These are phyloP conservation scores for Tylopilus intermedius DNA, from an alignment of 768 basidiomycete genomes.

Conservation along the genomic window DNA sequence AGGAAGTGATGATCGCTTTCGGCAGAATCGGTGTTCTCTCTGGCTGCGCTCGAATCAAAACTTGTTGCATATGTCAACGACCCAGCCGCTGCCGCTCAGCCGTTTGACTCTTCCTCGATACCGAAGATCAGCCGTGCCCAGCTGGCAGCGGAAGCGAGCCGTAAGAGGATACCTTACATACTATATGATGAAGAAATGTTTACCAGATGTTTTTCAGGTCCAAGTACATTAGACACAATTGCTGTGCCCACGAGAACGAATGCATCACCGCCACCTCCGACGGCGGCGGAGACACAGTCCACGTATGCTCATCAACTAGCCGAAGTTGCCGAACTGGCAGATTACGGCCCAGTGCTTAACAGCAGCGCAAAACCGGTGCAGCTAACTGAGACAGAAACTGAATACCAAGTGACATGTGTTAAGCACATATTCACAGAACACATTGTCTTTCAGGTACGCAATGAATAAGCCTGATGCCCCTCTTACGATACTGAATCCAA, in stretches of 20 bases:
- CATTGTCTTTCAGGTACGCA: constrained; percentile 88
- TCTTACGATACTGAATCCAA: constrained; percentile 5
- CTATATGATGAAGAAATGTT: constrained; percentile 9
- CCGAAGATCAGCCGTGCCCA: constrained; percentile 95
- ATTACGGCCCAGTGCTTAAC: constrained; percentile 83
- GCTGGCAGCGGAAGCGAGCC: constrained; percentile 80
- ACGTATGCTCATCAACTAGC: constrained; percentile 81
- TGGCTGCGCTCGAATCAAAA: constrained; percentile 84
- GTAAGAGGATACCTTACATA: constrained; percentile 42
- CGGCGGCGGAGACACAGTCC: constrained; percentile 84
- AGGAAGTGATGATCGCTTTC: not conserved
- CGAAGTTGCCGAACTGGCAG: constrained; percentile 78
- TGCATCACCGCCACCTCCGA: constrained; percentile 65
- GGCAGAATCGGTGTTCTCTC: constrained; percentile 88
- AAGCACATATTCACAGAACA: constrained; percentile 97
- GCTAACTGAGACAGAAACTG: constrained; percentile 94
- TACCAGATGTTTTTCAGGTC: constrained; percentile 44
- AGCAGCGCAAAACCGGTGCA: constrained; percentile 75
- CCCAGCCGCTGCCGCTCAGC: constrained; percentile 56
- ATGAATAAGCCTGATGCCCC: not conserved
- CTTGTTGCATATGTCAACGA: constrained; percentile 93
- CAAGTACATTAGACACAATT: constrained; percentile 82
- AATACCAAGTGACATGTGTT: constrained; percentile 94
- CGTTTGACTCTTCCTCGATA: constrained; percentile 80
- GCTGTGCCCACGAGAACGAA: constrained; percentile 60